Conservation (phyloP, 306 rosid genomes). For the Cicer chorassanicum region DNA sequence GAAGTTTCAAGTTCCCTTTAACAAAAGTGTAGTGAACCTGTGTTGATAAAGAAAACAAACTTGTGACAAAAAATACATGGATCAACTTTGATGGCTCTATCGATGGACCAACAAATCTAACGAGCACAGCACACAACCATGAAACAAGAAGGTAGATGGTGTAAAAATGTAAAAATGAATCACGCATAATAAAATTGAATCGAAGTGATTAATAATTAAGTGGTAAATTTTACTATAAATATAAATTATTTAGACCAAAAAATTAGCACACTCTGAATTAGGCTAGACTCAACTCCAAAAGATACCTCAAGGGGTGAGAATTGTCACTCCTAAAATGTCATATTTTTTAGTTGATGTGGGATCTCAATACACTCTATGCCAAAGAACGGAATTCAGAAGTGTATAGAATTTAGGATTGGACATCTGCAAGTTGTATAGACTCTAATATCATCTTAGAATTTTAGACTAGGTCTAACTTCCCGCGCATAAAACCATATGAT, state of each 20-base stretch:
- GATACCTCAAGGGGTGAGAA: too few relatives aligned
- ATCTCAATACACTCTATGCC: too few relatives aligned
- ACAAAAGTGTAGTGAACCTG: slow-evolving; percentile 84
- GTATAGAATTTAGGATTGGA: too few relatives aligned
- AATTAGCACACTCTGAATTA: too few relatives aligned
- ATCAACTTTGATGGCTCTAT: slow-evolving; percentile 7
- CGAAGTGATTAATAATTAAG: neutral
- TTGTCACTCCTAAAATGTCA: too few relatives aligned
- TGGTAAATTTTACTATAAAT: neutral
- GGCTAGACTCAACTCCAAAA: too few relatives aligned
- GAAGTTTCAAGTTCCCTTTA: slow-evolving; percentile 73
- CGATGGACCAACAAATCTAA: slow-evolving; percentile 8
- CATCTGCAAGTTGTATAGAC: too few relatives aligned
- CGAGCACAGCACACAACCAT: neutral
- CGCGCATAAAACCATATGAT: too few relatives aligned
- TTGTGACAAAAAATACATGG: neutral
- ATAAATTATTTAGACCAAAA: neutral
- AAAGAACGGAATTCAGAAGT: too few relatives aligned
- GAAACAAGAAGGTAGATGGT: slow-evolving; percentile 1
- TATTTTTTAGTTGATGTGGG: too few relatives aligned
- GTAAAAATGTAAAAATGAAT: neutral
- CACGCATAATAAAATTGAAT: neutral
- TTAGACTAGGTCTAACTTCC: too few relatives aligned
- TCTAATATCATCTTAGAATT: too few relatives aligned
- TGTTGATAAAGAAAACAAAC: slow-evolving; percentile 14